These are phyloP conservation scores for Nissolia schottii DNA, from an alignment of 306 rosid species.

Conservation along the genomic window DNA sequence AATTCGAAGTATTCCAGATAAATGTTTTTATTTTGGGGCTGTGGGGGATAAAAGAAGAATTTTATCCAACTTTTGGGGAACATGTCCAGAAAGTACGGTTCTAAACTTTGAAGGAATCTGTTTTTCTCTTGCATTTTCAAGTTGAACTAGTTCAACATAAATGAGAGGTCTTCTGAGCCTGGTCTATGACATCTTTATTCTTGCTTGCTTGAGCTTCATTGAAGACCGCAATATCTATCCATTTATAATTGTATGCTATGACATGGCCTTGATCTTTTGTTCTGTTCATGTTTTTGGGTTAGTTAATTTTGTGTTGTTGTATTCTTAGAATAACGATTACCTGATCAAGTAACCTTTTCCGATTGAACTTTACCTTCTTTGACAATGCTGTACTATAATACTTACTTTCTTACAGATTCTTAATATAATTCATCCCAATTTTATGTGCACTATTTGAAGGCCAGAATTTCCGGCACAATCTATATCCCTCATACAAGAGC, in stretches of 20 bases:
- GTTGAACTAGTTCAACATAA: constrained; percentile 10
- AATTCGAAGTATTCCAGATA: constrained; percentile 1
- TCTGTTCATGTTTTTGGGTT: background rate
- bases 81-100: constrained; percentile 6
- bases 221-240: constrained; percentile 4
- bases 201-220: constrained; percentile 22
- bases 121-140: constrained; percentile 4
- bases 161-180: background rate
- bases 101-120: constrained; percentile 12
- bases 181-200: constrained; percentile 6
- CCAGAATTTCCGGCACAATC: constrained; percentile 79
- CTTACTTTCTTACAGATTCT: constrained; percentile 15
- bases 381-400: constrained; percentile 1
- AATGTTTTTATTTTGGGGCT: too few species aligned
- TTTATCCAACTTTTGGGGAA: background rate
- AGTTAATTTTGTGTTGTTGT: constrained; percentile 1
- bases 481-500: constrained; percentile 88
- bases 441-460: constrained; percentile 48
- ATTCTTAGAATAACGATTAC: background rate
- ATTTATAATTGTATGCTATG: constrained; percentile 1
- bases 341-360: constrained; percentile 1
- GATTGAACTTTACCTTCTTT: background rate
- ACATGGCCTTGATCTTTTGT: constrained; percentile 8
- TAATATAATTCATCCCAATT: constrained; percentile 14
- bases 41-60: too few species aligned